Conservation (phyloP, 352 stramenopile species). For the Pythium myriotylum region DNA sequence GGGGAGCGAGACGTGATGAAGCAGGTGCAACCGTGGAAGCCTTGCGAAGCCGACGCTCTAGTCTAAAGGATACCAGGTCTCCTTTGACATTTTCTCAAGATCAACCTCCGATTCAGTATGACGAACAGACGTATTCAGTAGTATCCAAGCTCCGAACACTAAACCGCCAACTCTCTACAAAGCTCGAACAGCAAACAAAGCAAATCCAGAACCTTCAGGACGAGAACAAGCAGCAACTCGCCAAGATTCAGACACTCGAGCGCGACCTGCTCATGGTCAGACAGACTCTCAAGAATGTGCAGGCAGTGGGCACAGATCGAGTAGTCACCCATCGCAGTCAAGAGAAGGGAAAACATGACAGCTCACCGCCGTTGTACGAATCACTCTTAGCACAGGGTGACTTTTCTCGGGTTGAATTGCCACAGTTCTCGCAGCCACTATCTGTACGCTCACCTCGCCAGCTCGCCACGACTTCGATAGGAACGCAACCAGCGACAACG, state of each 20-base stretch:
- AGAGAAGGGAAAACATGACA: not conserved
- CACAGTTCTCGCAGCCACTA: constrained; percentile 1
- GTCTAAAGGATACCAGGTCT: not conserved
- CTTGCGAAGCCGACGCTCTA: not conserved
- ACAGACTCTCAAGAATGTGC: constrained; percentile 45
- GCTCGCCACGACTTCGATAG: not conserved
- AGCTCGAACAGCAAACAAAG: constrained; percentile 61
- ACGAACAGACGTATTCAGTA: constrained; percentile 58
- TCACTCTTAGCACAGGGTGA: not conserved
- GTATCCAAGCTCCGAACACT: constrained; percentile 46
- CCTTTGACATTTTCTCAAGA: not conserved
- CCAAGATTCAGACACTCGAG: constrained; percentile 43
- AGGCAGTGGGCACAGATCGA: constrained; percentile 7
- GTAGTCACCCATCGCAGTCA: not conserved
- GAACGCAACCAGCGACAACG: constrained; percentile 4
- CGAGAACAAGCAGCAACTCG: constrained; percentile 54
- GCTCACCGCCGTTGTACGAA: constrained; percentile 7
- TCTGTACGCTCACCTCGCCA: not conserved
- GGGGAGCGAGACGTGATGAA: no score
- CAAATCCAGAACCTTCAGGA: constrained; percentile 42
- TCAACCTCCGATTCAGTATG: constrained; percentile 30
- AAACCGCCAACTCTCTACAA: constrained; percentile 47
- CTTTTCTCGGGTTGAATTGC: constrained; percentile 2
- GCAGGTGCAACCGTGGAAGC: not conserved
- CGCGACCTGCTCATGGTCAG: constrained; percentile 50